phyloP scores from a whole-genome alignment of 176 grass and related monocot genomes.

The Musa acuminata region DNA sequence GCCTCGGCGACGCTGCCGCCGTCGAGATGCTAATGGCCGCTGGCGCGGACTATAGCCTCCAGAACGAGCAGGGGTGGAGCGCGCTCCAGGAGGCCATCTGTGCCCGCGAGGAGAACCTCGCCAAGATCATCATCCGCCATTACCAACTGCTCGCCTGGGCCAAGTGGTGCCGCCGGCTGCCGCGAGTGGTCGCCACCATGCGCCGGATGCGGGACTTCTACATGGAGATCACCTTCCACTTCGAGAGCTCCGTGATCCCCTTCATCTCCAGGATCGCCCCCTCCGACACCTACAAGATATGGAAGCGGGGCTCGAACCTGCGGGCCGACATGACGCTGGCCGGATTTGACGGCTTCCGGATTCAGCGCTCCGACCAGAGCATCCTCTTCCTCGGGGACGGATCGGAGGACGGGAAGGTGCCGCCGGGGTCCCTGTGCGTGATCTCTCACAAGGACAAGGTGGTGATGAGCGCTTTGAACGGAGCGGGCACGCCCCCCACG shows the following conservation, averaged over 20 bases:
- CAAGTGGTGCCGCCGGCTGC: conserved; percentile 92
- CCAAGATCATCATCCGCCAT: conserved; percentile 71
- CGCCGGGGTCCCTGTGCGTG: conserved; percentile 70
- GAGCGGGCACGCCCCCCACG: conserved; percentile 39
- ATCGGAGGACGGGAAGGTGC: conserved; percentile 67
- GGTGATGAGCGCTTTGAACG: conserved; percentile 74
- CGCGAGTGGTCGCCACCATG: conserved; percentile 68
- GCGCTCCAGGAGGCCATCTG: conserved; percentile 96
- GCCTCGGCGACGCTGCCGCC: conserved; percentile 52
- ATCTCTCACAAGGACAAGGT: conserved; percentile 93
- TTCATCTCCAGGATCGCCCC: no score
- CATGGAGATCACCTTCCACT: conserved; percentile 99
- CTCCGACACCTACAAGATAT: no score
- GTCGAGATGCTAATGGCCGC: conserved; percentile 73
- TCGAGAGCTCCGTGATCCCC: conserved; percentile 99
- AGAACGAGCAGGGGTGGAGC: conserved; percentile 95
- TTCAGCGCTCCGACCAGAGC: conserved; percentile 89
- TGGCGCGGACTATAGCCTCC: conserved; percentile 87
- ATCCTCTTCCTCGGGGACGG: conserved; percentile 84
- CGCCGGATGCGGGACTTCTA: conserved; percentile 89
- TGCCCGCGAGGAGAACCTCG: conserved; percentile 67
- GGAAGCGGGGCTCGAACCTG: conserved; percentile 90
- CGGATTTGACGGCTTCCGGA: conserved; percentile 87
- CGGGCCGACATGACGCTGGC: conserved; percentile 91
- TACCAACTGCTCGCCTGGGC: conserved; percentile 95